These are phyloP conservation scores for Auricularia sp. DNA, from an alignment of 768 basidiomycete genomes.

Conservation along the genomic window DNA sequence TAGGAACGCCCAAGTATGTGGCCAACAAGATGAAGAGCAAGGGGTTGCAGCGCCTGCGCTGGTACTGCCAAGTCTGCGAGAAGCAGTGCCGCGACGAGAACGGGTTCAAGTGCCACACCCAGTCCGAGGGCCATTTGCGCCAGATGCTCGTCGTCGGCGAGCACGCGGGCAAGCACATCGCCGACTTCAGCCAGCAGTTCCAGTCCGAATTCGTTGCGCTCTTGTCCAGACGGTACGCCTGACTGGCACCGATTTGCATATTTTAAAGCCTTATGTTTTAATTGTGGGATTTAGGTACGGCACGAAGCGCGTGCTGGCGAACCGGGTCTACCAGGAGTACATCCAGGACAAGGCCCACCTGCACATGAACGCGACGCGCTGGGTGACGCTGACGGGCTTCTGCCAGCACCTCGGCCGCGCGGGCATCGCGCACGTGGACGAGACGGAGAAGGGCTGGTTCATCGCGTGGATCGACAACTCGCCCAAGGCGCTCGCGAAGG, in stretches of 20 bases:
- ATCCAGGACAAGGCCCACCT: slow-evolving; percentile 89
- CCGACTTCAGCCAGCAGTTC: slow-evolving; percentile 80
- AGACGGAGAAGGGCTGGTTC: slow-evolving; percentile 98
- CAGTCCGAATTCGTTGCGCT: slow-evolving; percentile 88
- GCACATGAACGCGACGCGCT: slow-evolving; percentile 97
- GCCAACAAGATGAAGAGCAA: slow-evolving; percentile 98
- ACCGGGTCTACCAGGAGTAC: slow-evolving; percentile 95
- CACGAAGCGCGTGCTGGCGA: slow-evolving; percentile 90
- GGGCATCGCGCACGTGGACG: slow-evolving; percentile 87
- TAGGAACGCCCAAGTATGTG: slow-evolving; percentile 80
- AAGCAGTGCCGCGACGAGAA: slow-evolving; percentile 99
- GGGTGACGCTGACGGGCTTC: slow-evolving; percentile 97
- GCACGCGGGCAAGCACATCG: slow-evolving; percentile 83
- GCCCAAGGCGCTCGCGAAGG: slow-evolving; percentile 87
- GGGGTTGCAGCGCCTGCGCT: slow-evolving; percentile 87
- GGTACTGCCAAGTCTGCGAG: slow-evolving; percentile 99
- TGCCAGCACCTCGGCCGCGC: slow-evolving; percentile 76
- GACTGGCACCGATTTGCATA: not conserved
- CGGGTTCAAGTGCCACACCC: slow-evolving; percentile 93
- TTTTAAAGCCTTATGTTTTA: not conserved
- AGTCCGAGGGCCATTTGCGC: slow-evolving; percentile 81
- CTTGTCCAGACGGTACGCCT: slow-evolving; percentile 65
- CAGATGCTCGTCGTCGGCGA: slow-evolving; percentile 98
- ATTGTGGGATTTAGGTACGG: slow-evolving; percentile 48
- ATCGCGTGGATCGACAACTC: slow-evolving; percentile 95